These are phyloP conservation scores for Boletus fagicola DNA, from an alignment of 768 basidiomycete species.

Conservation along the genomic window DNA sequence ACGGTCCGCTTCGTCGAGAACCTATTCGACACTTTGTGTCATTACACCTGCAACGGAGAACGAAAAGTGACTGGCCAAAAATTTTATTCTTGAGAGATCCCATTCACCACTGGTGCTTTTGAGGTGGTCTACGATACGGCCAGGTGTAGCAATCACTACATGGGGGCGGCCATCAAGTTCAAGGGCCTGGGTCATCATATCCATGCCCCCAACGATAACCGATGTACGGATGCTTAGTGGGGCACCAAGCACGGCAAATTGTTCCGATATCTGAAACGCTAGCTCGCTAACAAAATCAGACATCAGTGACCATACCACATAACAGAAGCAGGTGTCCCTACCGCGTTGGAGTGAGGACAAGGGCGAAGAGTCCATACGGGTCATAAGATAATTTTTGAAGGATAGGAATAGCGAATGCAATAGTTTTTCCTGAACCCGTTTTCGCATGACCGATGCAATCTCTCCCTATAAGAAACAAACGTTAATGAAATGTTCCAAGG, in stretches of 20 bases:
- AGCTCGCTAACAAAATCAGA: slow-evolving; percentile 62
- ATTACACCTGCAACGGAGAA: not conserved
- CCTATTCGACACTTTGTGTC: slow-evolving; percentile 41
- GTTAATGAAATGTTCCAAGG: not conserved
- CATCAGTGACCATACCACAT: not conserved
- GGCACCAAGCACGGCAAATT: slow-evolving; percentile 87
- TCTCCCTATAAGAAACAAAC: slow-evolving; percentile 52
- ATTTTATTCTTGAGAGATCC: slow-evolving; percentile 82
- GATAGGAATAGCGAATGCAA: slow-evolving; percentile 95
- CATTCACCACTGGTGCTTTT: slow-evolving; percentile 73
- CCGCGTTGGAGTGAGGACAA: slow-evolving; percentile 95
- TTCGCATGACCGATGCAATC: slow-evolving; percentile 98
- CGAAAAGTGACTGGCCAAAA: slow-evolving; percentile 55
- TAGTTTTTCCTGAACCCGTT: slow-evolving; percentile 97
- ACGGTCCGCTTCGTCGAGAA: slow-evolving; percentile 96
- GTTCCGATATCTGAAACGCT: slow-evolving; percentile 96
- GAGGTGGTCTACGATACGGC: slow-evolving; percentile 89
- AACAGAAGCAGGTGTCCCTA: slow-evolving; percentile 33
- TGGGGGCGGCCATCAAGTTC: slow-evolving; percentile 86
- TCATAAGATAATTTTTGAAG: slow-evolving; percentile 83
- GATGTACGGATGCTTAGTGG: slow-evolving; percentile 79
- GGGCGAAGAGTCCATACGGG: slow-evolving; percentile 92
- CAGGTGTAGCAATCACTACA: slow-evolving; percentile 93
- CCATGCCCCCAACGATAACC: slow-evolving; percentile 97
- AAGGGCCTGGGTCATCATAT: slow-evolving; percentile 92